phyloP scores from a whole-genome alignment of 352 stramenopile genomes.

The Pilasporangium apinafurcum region DNA sequence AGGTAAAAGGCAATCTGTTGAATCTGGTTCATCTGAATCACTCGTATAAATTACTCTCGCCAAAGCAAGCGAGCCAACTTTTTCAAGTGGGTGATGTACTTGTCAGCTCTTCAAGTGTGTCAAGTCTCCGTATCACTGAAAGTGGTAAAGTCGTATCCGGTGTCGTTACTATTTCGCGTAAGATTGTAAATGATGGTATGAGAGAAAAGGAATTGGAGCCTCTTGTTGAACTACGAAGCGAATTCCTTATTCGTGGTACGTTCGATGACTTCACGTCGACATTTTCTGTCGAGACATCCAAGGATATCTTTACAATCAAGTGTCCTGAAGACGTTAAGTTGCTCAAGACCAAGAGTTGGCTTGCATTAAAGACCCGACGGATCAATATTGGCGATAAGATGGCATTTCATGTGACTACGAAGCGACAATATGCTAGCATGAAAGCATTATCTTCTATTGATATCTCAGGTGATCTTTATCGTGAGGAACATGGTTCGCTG shows the following conservation, averaged over 20 bases:
- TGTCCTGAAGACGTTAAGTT: conserved; percentile 45
- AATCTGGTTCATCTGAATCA: conserved; percentile 81
- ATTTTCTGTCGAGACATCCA: conserved; percentile 54
- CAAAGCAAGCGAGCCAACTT: conserved; percentile 10
- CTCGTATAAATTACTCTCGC: conserved; percentile 68
- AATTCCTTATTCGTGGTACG: conserved; percentile 81
- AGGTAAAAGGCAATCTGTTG: conserved; percentile 78
- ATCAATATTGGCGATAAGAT: conserved; percentile 49
- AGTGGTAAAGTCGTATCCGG: conserved; percentile 77
- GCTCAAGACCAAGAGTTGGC: conserved; percentile 59
- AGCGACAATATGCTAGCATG: conserved; percentile 45
- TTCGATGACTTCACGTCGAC: conserved; percentile 74
- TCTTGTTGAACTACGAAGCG: conserved; percentile 68
- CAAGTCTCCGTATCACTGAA: conserved; percentile 65
- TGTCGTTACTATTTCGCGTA: conserved; percentile 60
- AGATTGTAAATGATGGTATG: conserved; percentile 38
- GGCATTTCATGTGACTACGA: conserved; percentile 43
- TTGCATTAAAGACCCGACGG: too few species aligned
- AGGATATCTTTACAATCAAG: conserved; percentile 28
- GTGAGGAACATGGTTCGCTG: conserved; percentile 26
- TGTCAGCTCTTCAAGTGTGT: conserved; percentile 63
- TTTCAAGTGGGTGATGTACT: conserved; percentile 69
- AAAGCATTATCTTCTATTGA: conserved; percentile 31
- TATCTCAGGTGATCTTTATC: conserved; percentile 39
- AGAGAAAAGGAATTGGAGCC: conserved; percentile 53